Conservation (phyloP, 208 protist species). For the Entamoeba moshkovskii region DNA sequence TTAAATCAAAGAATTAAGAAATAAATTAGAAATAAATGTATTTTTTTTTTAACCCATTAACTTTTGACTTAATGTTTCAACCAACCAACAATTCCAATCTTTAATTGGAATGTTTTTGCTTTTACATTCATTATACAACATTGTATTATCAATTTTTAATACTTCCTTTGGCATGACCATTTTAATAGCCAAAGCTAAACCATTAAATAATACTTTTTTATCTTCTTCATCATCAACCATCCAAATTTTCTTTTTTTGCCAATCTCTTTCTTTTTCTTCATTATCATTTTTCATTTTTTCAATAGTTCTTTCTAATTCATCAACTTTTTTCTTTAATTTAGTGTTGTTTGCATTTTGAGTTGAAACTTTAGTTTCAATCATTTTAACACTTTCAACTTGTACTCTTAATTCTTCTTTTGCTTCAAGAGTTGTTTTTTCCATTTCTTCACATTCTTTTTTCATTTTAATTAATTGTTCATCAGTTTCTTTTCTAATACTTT, state of each 20-base stretch:
- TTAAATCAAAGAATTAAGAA: too few relatives aligned
- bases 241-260: not conserved
- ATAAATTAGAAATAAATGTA: too few relatives aligned
- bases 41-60: too few relatives aligned
- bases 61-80: not conserved
- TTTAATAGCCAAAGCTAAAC: not conserved
- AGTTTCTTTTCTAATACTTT: not conserved
- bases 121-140: conserved; percentile 5
- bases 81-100: not conserved
- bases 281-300: not conserved
- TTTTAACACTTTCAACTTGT: not conserved
- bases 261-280: not conserved
- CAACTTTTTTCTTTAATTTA: not conserved
- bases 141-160: conserved; percentile 3
- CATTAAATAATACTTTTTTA: not conserved
- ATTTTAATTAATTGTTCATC: not conserved
- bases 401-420: not conserved
- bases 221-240: not conserved
- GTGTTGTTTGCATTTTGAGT: not conserved
- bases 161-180: not conserved
- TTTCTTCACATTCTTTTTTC: not conserved
- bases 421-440: not conserved
- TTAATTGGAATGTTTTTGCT: not conserved
- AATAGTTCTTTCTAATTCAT: not conserved
- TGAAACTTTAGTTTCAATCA: not conserved